Evolutionary conservation across 179 eudicot species (phyloP).

Genomic region (Dionaea muscipula): DNA sequence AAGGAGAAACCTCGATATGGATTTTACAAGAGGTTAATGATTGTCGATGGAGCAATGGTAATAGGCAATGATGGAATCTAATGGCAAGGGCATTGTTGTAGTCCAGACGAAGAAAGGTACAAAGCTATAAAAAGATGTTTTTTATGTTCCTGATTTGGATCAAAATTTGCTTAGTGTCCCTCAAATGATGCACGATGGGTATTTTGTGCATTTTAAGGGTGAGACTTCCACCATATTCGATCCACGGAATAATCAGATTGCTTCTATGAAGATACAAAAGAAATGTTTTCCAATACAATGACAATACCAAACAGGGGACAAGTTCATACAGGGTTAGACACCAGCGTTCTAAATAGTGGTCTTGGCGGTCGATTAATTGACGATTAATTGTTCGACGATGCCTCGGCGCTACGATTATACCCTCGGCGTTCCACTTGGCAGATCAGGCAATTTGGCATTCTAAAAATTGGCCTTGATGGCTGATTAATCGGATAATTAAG

Average conservation of each 20-base stretch:
- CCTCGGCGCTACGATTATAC: no score
- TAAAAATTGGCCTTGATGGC: no score
- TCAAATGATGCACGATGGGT: slow-evolving; percentile 10
- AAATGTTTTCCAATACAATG: slow-evolving; percentile 3
- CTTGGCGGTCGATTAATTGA: no score
- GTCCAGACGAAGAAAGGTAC: slow-evolving; percentile 7
- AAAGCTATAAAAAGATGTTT: slow-evolving; percentile 1
- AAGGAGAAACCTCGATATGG: slow-evolving; percentile 2
- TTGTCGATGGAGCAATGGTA: slow-evolving; percentile 1
- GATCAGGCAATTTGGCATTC: no score
- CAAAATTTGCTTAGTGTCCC: slow-evolving; percentile 7
- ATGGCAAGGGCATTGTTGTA: slow-evolving; percentile 4
- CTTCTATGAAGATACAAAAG: background rate
- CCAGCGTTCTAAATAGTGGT: no score
- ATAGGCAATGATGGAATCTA: background rate
- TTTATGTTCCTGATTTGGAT: slow-evolving; percentile 1
- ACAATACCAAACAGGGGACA: background rate
- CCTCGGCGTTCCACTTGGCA: no score
- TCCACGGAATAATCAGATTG: background rate
- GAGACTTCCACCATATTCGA: background rate
- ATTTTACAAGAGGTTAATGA: background rate
- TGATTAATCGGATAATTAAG: no score
- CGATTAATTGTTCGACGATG: no score
- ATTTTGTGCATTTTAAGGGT: background rate
- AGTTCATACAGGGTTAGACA: background rate